Evolutionary conservation across 129 eudicot genomes (phyloP).

Genomic region (Artemisia argyi): DNA sequence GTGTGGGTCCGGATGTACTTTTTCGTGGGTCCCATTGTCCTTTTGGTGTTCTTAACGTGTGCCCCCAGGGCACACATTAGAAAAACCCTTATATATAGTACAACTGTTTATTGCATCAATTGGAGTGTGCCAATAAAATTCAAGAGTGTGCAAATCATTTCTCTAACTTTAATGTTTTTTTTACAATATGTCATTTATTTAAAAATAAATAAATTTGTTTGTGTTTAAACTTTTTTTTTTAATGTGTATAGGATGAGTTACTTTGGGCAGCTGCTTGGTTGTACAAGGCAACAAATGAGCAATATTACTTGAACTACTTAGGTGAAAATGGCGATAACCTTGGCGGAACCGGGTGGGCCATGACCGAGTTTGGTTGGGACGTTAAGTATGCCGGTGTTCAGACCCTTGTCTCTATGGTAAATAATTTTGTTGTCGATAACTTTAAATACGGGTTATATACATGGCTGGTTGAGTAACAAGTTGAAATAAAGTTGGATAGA

Average conservation of each 20-base stretch:
- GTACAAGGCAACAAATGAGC: constrained; percentile 87
- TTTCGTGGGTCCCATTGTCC: no score
- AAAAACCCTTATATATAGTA: no score
- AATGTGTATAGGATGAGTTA: constrained; percentile 70
- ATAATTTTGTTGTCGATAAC: neutral
- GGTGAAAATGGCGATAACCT: constrained; percentile 76
- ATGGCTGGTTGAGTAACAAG: neutral
- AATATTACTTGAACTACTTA: constrained; percentile 76
- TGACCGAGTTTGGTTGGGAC: constrained; percentile 98
- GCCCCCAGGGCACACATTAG: no score
- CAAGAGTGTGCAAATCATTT: no score
- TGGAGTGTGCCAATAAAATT: no score
- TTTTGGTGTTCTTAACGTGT: no score
- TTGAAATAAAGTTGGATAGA: neutral
- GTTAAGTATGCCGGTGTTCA: constrained; percentile 98
- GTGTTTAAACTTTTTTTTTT: neutral
- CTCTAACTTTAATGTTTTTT: neutral
- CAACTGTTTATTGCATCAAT: no score
- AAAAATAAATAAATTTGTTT: neutral
- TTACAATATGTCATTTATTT: neutral
- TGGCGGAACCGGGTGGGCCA: constrained; percentile 97
- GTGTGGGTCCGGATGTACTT: no score
- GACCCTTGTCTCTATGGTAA: constrained; percentile 84
- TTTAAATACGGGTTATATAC: neutral
- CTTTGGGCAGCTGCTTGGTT: constrained; percentile 98